Conservation (phyloP, 768 basidiomycete species). For the Tulasnella sp. region DNA sequence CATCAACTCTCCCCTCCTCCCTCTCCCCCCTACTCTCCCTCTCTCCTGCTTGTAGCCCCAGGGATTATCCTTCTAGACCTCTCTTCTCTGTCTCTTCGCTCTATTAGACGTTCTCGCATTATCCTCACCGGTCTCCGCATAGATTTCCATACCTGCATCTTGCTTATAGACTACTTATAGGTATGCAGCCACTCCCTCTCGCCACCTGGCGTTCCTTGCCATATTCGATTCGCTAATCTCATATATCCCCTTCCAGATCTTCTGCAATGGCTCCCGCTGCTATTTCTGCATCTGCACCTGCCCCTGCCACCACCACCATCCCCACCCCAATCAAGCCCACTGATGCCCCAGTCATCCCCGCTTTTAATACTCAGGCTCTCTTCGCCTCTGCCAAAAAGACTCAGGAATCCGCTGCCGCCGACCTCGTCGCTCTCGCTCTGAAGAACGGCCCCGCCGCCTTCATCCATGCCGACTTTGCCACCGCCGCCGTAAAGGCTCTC, state of each 20-base stretch:
- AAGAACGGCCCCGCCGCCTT: conserved; percentile 81
- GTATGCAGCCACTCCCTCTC: not conserved
- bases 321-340: conserved; percentile 70
- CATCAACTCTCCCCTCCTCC: conserved; percentile 17
- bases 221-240: conserved; percentile 38
- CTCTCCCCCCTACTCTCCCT: conserved; percentile 8
- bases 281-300: conserved; percentile 56
- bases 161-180: conserved; percentile 33
- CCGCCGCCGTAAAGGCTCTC: conserved; percentile 77
- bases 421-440: conserved; percentile 69
- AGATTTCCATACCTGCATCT: not conserved
- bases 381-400: conserved; percentile 82
- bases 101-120: conserved; percentile 17
- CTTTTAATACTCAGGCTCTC: conserved; percentile 68
- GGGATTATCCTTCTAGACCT: conserved; percentile 7
- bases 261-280: conserved; percentile 35
- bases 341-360: conserved; percentile 51
- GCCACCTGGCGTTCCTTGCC: conserved; percentile 13
- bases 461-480: conserved; percentile 61
- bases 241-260: conserved; percentile 17
- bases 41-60: conserved; percentile 25
- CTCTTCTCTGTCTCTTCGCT: conserved; percentile 17
- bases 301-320: conserved; percentile 52
- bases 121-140: not conserved
- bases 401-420: conserved; percentile 65